A percentile compares a stretch with the other conserved stretches of the same genome.
Evolutionary conservation across 257 asterid genomes (phyloP).

Genomic region (Scutellaria baicalensis): DNA sequence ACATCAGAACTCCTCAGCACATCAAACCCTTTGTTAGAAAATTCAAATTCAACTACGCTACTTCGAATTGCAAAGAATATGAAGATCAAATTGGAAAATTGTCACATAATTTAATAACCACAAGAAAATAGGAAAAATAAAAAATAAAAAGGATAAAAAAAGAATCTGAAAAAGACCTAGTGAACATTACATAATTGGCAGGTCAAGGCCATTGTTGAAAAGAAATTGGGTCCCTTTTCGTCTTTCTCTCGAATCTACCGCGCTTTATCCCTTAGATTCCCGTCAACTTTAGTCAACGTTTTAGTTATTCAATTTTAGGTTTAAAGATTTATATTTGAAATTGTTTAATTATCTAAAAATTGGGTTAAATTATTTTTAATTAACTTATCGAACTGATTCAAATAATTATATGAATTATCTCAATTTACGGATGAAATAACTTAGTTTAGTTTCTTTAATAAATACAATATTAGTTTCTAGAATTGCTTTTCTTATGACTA

Average conservation of each 20-base stretch:
- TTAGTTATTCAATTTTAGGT: neutral
- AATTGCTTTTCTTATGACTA: too few species aligned
- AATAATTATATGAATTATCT: too few species aligned
- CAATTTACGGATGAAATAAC: too few species aligned
- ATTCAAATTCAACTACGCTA: constrained; percentile 7
- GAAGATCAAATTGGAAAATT: neutral
- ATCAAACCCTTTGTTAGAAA: constrained; percentile 6
- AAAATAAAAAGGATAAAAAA: neutral
- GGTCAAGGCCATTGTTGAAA: constrained; percentile 16
- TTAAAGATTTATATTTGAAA: neutral
- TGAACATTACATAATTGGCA: constrained; percentile 2
- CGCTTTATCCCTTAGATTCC: constrained; percentile 32
- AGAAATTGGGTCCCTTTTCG: constrained; percentile 14
- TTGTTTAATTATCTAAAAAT: too few species aligned
- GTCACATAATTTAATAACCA: neutral
- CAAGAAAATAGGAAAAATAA: neutral
- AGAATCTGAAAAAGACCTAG: constrained; percentile 13
- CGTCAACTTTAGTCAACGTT: neutral
- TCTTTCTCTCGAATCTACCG: constrained; percentile 14
- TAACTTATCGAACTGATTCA: too few species aligned
- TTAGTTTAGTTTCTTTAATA: too few species aligned
- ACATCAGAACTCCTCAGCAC: constrained; percentile 11
- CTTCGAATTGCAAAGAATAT: neutral
- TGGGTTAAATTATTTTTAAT: too few species aligned
- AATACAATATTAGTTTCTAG: too few species aligned